These are phyloP conservation scores for Aureobasidium leucospermi DNA, from an alignment of 2,329 filamentous ascomycete genomes.

Conservation along the genomic window DNA sequence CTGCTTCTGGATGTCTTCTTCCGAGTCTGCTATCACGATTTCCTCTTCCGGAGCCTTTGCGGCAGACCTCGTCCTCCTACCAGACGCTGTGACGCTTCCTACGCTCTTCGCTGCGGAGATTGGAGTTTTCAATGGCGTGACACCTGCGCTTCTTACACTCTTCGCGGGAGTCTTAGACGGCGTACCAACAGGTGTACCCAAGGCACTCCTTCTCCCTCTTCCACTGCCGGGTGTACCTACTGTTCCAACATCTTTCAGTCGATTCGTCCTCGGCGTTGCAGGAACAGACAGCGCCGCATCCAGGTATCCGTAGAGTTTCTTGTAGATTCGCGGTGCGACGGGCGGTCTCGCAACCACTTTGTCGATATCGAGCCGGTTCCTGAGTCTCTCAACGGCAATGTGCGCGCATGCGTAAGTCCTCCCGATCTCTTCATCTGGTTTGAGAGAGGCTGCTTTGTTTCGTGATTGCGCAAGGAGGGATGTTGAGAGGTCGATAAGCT, in stretches of 20 bases:
- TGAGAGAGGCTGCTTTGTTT: constrained; percentile 67
- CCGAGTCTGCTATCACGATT: background rate
- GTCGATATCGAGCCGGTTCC: constrained; percentile 68
- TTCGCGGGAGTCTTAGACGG: constrained; percentile 8
- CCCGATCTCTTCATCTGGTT: constrained; percentile 81
- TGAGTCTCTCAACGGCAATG: constrained; percentile 82
- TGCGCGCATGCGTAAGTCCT: constrained; percentile 77
- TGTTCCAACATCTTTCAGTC: constrained; percentile 4
- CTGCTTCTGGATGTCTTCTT: background rate
- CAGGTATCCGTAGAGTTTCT: constrained; percentile 73
- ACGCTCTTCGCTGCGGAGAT: background rate
- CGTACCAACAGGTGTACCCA: background rate
- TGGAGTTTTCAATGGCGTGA: background rate
- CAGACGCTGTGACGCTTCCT: background rate
- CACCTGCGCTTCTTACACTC: background rate
- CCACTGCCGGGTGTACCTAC: background rate
- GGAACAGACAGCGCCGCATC: constrained; percentile 55
- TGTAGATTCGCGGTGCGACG: constrained; percentile 72
- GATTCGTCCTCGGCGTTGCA: constrained; percentile 31
- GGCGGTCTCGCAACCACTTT: constrained; percentile 68
- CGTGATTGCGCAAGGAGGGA: constrained; percentile 76
- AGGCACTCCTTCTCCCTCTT: background rate
- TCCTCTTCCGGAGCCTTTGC: background rate
- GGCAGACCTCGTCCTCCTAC: background rate
- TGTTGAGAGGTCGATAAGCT: constrained; percentile 63